phyloP scores from a whole-genome alignment of 176 grass and related monocot species.

The Hyparrhenia diplandra region DNA sequence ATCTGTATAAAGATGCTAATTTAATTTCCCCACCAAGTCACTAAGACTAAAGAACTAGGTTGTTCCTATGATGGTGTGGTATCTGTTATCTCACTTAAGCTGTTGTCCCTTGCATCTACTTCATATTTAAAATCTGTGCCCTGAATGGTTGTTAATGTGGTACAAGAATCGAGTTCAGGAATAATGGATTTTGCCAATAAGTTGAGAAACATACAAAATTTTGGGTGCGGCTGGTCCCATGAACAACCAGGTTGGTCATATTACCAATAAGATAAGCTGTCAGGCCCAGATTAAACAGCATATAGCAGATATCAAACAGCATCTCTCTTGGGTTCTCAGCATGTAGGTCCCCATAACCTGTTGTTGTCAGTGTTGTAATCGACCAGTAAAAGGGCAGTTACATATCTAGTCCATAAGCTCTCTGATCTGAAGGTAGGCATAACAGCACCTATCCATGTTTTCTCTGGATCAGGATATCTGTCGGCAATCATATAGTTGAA shows the following conservation, averaged over 20 bases:
- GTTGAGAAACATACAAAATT: slow-evolving; percentile 72
- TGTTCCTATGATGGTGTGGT: slow-evolving; percentile 20
- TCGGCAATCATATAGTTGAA: slow-evolving; percentile 99
- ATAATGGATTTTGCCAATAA: background rate
- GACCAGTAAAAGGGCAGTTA: slow-evolving; percentile 98
- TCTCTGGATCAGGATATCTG: slow-evolving; percentile 70
- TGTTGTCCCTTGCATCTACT: background rate
- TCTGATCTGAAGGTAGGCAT: slow-evolving; percentile 83
- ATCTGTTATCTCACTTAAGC: background rate
- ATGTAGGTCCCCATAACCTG: slow-evolving; percentile 94
- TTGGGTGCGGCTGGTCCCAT: slow-evolving; percentile 85
- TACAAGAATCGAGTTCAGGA: no score
- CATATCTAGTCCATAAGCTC: slow-evolving; percentile 83
- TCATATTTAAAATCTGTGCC: background rate
- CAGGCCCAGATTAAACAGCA: slow-evolving; percentile 97
- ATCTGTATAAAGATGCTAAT: background rate
- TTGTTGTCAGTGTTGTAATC: slow-evolving; percentile 95
- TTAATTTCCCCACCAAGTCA: background rate
- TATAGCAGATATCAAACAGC: slow-evolving; percentile 93
- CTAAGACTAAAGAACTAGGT: background rate
- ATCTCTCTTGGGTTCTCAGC: slow-evolving; percentile 94
- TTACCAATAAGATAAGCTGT: slow-evolving; percentile 97
- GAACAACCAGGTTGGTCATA: slow-evolving; percentile 99
- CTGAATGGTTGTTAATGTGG: background rate
- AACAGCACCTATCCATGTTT: slow-evolving; percentile 94